phyloP scores from a whole-genome alignment of 2,329 filamentous ascomycete species.

The Ophiostoma sp. region DNA sequence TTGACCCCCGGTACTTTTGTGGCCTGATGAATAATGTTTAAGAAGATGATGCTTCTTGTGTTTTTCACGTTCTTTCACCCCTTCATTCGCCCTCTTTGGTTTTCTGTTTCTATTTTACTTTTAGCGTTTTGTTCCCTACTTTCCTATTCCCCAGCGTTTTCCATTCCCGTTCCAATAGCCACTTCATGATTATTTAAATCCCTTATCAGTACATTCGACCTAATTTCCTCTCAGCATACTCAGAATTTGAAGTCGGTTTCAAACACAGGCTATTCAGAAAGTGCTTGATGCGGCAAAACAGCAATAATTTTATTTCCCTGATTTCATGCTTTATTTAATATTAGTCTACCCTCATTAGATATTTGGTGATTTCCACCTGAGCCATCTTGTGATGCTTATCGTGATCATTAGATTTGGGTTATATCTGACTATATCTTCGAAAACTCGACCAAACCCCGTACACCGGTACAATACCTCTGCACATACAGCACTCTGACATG shows the following conservation, averaged over 20 bases:
- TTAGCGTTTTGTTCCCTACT: constrained; percentile 11
- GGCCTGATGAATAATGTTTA: not conserved
- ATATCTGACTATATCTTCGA: not conserved
- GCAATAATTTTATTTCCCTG: too few species aligned
- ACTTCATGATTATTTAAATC: not conserved
- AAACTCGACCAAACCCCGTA: not conserved
- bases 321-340: too few species aligned
- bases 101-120: not conserved
- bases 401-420: too few species aligned
- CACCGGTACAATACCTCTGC: not conserved
- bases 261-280: too few species aligned
- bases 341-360: too few species aligned
- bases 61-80: not conserved
- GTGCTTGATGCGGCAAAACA: too few species aligned
- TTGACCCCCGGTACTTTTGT: not conserved
- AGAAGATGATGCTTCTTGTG: not conserved
- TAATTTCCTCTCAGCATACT: too few species aligned
- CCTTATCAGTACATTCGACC: too few species aligned
- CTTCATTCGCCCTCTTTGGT: not conserved
- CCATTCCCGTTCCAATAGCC: not conserved
- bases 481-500: not conserved
- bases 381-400: too few species aligned
- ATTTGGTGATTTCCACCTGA: too few species aligned
- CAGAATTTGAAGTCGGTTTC: too few species aligned
- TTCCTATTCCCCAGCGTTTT: not conserved